These are phyloP conservation scores for Macrolepiota albuminosa DNA, from an alignment of 768 basidiomycete genomes.

Conservation along the genomic window DNA sequence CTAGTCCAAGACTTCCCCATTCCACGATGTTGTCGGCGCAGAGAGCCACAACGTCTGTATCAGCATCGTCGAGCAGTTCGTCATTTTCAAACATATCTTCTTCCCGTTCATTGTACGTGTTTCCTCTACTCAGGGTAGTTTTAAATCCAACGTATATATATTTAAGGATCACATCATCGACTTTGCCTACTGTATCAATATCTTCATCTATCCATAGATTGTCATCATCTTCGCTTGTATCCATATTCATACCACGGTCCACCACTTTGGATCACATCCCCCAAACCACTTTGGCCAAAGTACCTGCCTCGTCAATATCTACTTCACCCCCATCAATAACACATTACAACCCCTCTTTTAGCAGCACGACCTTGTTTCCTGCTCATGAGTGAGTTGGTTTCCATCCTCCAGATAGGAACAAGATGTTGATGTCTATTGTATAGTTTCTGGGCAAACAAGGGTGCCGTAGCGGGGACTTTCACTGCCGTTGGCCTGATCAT, in stretches of 20 bases:
- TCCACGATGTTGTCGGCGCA: neutral
- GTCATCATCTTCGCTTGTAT: neutral
- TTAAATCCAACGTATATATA: neutral
- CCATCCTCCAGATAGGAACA: neutral
- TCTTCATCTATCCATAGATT: neutral
- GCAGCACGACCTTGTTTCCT: conserved; percentile 6
- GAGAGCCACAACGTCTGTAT: neutral
- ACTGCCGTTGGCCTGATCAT: conserved; percentile 24
- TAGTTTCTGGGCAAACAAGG: conserved; percentile 35
- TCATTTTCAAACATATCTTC: neutral
- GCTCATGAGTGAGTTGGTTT: conserved; percentile 12
- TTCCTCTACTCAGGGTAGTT: neutral
- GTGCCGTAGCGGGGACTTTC: conserved; percentile 32
- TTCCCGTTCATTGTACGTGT: neutral
- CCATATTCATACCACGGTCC: neutral
- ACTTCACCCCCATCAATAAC: conserved; percentile 1
- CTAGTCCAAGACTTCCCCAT: neutral
- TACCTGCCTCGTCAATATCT: neutral
- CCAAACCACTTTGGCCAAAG: conserved; percentile 4
- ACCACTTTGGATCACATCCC: neutral
- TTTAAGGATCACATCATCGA: conserved; percentile 1
- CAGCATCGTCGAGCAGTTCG: neutral
- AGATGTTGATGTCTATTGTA: neutral
- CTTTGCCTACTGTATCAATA: neutral
- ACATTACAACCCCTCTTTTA: neutral